Evolutionary conservation across 345 rosid genomes (phyloP).

Genomic region (Salix arbutifolia): DNA sequence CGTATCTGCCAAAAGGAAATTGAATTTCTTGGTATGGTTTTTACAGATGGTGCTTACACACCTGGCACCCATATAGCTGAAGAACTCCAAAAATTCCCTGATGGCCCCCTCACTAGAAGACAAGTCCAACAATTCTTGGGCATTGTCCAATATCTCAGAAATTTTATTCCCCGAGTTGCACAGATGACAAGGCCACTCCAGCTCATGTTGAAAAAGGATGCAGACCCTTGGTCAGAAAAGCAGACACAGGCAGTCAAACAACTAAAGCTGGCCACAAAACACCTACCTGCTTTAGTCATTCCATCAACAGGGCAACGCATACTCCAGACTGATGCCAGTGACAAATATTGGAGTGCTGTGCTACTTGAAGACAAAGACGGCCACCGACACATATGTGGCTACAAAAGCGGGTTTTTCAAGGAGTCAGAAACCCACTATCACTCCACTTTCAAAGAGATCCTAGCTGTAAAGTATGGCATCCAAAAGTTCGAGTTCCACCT

Average conservation of each 20-base stretch:
- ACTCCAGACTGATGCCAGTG: too few relatives aligned
- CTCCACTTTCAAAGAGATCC: too few relatives aligned
- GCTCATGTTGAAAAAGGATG: background rate
- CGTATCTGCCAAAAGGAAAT: background rate
- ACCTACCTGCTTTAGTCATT: too few relatives aligned
- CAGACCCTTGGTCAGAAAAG: too few relatives aligned
- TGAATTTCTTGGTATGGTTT: background rate
- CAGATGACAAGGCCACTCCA: background rate
- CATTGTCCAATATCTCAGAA: background rate
- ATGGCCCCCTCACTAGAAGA: background rate
- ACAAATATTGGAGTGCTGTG: too few relatives aligned
- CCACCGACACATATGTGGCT: too few relatives aligned
- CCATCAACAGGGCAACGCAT: too few relatives aligned
- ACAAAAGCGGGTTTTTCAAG: too few relatives aligned
- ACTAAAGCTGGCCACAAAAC: too few relatives aligned
- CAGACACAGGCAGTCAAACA: too few relatives aligned
- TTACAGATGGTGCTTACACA: background rate
- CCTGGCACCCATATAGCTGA: background rate
- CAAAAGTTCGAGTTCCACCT: background rate
- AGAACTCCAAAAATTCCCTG: background rate
- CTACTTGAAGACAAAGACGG: too few relatives aligned
- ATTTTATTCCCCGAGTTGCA: background rate
- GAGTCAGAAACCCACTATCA: too few relatives aligned
- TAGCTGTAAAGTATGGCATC: background rate
- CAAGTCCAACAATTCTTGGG: background rate